A percentile compares a stretch with the other conserved stretches of the same genome.
Conservation (phyloP, 148 eudicot genomes). For the Fagopyrum tataricum region DNA sequence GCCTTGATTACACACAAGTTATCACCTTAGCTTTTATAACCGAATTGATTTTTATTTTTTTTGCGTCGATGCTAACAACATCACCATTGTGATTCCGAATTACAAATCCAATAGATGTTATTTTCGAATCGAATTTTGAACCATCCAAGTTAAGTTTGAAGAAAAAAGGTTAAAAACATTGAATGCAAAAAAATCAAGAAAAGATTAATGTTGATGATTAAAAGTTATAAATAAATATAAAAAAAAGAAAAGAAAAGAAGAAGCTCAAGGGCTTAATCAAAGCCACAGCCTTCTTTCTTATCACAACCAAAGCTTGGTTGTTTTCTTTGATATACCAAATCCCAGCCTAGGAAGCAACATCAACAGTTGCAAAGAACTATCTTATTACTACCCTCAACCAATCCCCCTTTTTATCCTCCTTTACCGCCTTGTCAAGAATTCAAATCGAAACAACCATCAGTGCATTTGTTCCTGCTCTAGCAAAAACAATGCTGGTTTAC, state of each 20-base stretch:
- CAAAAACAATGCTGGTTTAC: conserved; percentile 59
- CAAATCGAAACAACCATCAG: not conserved
- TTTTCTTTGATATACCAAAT: not conserved
- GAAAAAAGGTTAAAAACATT: too few relatives aligned
- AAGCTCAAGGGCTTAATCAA: not conserved
- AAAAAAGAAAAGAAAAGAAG: too few relatives aligned
- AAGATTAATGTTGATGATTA: not conserved
- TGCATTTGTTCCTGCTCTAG: conserved; percentile 15
- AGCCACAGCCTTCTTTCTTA: not conserved
- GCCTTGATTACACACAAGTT: too few relatives aligned
- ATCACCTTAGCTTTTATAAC: too few relatives aligned
- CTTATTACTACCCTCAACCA: conserved; percentile 2
- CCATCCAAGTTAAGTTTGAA: not conserved
- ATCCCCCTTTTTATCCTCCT: not conserved
- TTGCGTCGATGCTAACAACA: too few relatives aligned
- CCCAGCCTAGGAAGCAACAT: not conserved
- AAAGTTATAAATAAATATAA: too few relatives aligned
- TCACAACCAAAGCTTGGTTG: not conserved
- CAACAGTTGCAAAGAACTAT: conserved; percentile 9
- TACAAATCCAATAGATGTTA: too few relatives aligned
- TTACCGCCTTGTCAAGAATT: not conserved
- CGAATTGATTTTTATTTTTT: too few relatives aligned
- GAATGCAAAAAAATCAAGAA: not conserved
- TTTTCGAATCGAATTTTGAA: too few relatives aligned
- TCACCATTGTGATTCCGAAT: too few relatives aligned